phyloP scores from a whole-genome alignment of 306 rosid genomes.

The Cucurbita ficifolia region DNA sequence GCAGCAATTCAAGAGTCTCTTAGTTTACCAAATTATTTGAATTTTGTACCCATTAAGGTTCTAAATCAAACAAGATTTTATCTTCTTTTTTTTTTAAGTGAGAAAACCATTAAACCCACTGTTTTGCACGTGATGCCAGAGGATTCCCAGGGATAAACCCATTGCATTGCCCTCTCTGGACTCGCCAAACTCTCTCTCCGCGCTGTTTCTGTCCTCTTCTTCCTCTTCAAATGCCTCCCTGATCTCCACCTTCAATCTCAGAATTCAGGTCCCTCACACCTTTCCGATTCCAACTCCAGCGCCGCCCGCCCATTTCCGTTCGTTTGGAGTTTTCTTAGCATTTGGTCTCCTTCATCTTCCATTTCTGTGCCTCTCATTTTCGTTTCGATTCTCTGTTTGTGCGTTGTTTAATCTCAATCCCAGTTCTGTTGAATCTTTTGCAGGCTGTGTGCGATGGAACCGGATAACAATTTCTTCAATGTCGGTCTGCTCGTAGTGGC shows the following conservation, averaged over 20 bases:
- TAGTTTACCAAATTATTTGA: too few species aligned
- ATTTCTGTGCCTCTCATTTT: background rate
- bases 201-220: background rate
- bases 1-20: too few species aligned
- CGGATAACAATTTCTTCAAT: conserved; percentile 28
- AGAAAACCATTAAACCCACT: background rate
- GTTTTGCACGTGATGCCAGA: background rate
- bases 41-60: too few species aligned
- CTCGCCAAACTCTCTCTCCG: background rate
- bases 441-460: conserved; percentile 11
- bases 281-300: background rate
- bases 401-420: background rate
- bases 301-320: background rate
- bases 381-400: background rate
- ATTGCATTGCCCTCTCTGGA: too few species aligned
- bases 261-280: background rate
- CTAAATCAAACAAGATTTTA: too few species aligned
- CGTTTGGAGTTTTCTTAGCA: background rate
- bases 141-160: background rate
- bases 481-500: conserved; percentile 42
- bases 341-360: background rate
- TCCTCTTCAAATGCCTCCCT: conserved; percentile 1
- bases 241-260: background rate
- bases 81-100: too few species aligned
- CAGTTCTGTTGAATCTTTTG: background rate